These are phyloP conservation scores for Echites panduratus DNA, from an alignment of 257 asterid genomes.

Conservation along the genomic window DNA sequence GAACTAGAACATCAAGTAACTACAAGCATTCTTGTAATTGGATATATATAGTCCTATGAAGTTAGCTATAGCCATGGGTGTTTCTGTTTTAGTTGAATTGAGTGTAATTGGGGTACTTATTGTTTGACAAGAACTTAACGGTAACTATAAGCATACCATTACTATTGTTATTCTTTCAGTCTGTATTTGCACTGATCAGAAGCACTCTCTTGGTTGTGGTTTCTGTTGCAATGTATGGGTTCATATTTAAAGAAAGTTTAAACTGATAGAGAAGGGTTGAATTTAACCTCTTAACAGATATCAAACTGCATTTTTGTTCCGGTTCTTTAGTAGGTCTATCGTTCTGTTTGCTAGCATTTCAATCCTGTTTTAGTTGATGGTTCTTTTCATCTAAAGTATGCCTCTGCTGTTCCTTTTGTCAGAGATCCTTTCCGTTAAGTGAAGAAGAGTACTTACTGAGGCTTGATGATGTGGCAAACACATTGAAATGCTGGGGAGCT, in stretches of 20 bases:
- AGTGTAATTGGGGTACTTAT: no score
- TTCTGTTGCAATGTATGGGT: no score
- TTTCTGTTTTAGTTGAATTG: no score
- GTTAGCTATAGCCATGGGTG: no score
- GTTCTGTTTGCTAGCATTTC: background rate
- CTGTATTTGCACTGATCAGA: no score
- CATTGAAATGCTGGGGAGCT: constrained; percentile 96
- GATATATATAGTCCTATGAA: background rate
- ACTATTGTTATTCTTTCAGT: no score
- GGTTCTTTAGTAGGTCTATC: background rate
- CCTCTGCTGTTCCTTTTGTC: constrained; percentile 22
- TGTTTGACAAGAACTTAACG: no score
- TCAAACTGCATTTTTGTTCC: background rate
- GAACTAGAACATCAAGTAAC: background rate
- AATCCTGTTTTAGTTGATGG: background rate
- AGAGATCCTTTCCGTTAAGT: constrained; percentile 89
- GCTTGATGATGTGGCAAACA: constrained; percentile 93
- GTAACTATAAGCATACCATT: no score
- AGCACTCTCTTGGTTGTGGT: no score
- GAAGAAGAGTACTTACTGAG: constrained; percentile 93
- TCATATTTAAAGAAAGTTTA: no score
- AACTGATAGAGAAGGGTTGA: no score
- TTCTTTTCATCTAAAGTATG: constrained; percentile 21
- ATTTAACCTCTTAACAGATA: no score
- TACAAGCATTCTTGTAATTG: background rate